Evolutionary conservation across 768 basidiomycete species (phyloP).

Genomic region (Termitomyces sp.): DNA sequence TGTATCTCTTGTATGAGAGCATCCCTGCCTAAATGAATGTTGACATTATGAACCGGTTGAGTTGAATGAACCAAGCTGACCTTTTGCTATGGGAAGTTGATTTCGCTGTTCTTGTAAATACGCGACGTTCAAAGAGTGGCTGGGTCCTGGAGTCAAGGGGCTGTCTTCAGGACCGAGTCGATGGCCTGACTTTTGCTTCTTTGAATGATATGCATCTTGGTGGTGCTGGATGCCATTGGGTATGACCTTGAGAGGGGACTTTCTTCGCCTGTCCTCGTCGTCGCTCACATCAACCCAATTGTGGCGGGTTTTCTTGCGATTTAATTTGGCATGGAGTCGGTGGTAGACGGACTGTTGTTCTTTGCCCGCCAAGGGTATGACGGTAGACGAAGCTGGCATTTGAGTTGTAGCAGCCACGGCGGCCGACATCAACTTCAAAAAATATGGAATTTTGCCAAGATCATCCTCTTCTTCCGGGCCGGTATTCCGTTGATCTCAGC

Average conservation of each 20-base stretch:
- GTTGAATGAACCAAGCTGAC: constrained; percentile 29
- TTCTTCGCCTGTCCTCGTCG: constrained; percentile 26
- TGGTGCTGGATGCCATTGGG: constrained; percentile 16
- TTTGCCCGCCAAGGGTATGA: constrained; percentile 9
- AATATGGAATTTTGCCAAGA: neutral
- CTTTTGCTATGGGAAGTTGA: constrained; percentile 75
- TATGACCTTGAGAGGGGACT: constrained; percentile 24
- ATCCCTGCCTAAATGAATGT: constrained; percentile 53
- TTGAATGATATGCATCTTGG: constrained; percentile 17
- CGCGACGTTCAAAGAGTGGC: constrained; percentile 17
- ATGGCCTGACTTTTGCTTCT: constrained; percentile 29
- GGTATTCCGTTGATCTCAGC: neutral
- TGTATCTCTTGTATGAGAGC: constrained; percentile 67
- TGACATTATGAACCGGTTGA: neutral
- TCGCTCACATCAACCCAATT: constrained; percentile 37
- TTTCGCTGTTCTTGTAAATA: constrained; percentile 59
- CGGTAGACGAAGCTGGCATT: constrained; percentile 5
- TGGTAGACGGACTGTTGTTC: neutral
- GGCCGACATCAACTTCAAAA: neutral
- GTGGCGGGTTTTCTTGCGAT: constrained; percentile 15
- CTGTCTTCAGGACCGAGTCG: neutral
- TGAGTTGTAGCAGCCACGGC: neutral
- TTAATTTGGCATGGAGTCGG: neutral
- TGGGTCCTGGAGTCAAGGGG: constrained; percentile 18
- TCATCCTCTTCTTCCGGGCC: neutral